Evolutionary conservation across 2,329 filamentous ascomycete species (phyloP), one percentile per base, ranked within the genome.

Genomic region (Microdochium bolleyi): DNA sequence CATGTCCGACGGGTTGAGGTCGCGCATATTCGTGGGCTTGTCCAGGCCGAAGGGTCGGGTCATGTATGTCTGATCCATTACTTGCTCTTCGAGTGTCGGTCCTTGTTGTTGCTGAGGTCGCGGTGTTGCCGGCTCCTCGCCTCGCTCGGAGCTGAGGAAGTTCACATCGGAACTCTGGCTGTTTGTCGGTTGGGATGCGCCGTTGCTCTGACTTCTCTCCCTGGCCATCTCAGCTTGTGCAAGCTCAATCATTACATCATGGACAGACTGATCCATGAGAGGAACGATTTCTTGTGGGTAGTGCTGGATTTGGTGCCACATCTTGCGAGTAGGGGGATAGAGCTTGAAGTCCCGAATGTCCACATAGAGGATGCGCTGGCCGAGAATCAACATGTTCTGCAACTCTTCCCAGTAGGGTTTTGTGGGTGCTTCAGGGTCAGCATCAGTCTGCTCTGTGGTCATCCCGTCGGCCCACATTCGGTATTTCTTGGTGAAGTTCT

Each of bases 201-300:
- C 63, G 38, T 62, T 64, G 53, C 61, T 66, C 55, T 67, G 65
- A 41, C 59, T 65, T 58, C 86, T 80, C 64, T 87, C 78, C 55
- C 83, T 83, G 32, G 85, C 76, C 77, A 88, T 89, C 62, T 95
- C 87, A 55, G 86, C 85, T 56, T 88, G 83, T 1, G 92, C 91
- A 50, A 97, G 74, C 64, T 96, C 92, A 24, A 94, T 82, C 86
- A 97, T 95, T 52, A 90, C 78, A 70, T 99, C 92, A 65, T 96
- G 95, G 50, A 96, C 83, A 5, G 85, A 85, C 68, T 95, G 89
- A 78, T 99, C 95, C 87, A 99, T 96, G 49, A 97, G 79, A 2
- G 92, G 92, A 48, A 99, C 88, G 51, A 99, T 92, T 77, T 99
- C 94, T 64, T 94, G 91, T 0, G 94, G 94, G 64, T 96, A 99